Conservation (phyloP, 2,329 filamentous ascomycete species). For the Neospermospora avenae region DNA sequence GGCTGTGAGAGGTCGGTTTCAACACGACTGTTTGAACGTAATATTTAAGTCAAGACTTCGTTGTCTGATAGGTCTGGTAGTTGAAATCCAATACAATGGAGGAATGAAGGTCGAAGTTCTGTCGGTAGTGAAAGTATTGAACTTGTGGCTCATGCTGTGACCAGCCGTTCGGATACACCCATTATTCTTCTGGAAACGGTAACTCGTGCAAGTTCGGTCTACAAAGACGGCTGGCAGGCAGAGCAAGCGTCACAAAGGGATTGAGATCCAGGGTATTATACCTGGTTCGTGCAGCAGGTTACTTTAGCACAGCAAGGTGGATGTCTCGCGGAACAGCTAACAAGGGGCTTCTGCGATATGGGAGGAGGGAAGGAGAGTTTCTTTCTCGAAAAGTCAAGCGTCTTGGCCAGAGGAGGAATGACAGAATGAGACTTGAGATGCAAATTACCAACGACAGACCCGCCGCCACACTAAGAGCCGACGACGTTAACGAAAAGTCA, state of each 20-base stretch:
- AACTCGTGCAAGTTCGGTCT: slow-evolving; percentile 28
- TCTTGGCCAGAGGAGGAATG: neutral
- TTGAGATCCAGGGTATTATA: slow-evolving; percentile 23
- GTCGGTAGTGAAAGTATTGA: slow-evolving; percentile 26
- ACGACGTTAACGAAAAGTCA: neutral
- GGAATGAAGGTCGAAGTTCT: slow-evolving; percentile 17
- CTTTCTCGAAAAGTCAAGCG: neutral
- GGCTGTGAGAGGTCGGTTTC: slow-evolving; percentile 17
- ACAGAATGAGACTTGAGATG: slow-evolving; percentile 4
- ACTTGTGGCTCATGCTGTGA: slow-evolving; percentile 34
- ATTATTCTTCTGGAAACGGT: slow-evolving; percentile 35
- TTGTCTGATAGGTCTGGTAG: slow-evolving; percentile 20
- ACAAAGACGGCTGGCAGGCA: slow-evolving; percentile 22
- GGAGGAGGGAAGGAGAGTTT: slow-evolving; percentile 2
- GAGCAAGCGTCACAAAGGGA: slow-evolving; percentile 24
- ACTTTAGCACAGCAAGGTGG: slow-evolving; percentile 12
- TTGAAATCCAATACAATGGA: slow-evolving; percentile 13
- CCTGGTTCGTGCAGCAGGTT: slow-evolving; percentile 28
- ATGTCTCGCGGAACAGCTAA: slow-evolving; percentile 16
- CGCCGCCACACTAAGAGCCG: neutral
- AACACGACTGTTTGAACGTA: slow-evolving; percentile 12
- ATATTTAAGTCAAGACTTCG: slow-evolving; percentile 16
- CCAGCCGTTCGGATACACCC: slow-evolving; percentile 30
- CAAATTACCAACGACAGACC: neutral
- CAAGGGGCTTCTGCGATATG: slow-evolving; percentile 29